Base-by-base conservation (phyloP, 148 eudicot genomes). In the Diospyros lotus region DNA sequence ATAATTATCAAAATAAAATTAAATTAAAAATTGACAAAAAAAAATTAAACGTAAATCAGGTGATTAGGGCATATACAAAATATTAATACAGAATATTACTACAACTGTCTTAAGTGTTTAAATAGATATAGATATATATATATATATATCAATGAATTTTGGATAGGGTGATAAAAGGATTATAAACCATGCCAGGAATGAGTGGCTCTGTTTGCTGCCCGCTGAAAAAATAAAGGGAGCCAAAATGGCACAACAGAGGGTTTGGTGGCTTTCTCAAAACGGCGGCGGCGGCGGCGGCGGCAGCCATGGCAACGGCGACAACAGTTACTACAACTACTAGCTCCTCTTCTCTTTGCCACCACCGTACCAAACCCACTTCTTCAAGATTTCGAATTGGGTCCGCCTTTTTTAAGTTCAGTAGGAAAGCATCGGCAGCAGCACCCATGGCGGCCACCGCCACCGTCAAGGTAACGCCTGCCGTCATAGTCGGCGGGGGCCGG, bases 401-500 rank as follows among this genome's bases (percentile, higher is more conserved):
- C 54, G 48, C n/a, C 70, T 65, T 28, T 28, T 28, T 66, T 62
- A 76, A 67, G 18, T 3, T 66, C 28, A 28, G 28, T 41, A 69
- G 45, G 59, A 78, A 78, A 4, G 62, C 77, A 5, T 45, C 79
- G 12, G 43, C 77, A 1, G 73, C 75, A 39, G 44, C 73, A 53
- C 15, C 77, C 68, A 43, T 66, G 44, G 63, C 65, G n/a, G 40
- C 81, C 6, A 58, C 81, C 50, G 58, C 82, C 15, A 55, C 82
- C 18, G 75, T 80, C 59, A 84, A 76, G 68, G 87, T 91, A 50
- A 86, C 56, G 9, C 96, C 98, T 0, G 97, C 98, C 28, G 72
- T 92, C 28, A 94, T 94, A 62, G 96, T 92, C 1, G 98, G 98
- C 2, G 91, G 97, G 9, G 98, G 98, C 9, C 80, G 98, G 50